Evolutionary conservation across 257 asterid genomes (phyloP), one percentile per base, ranked within the genome.

Genomic region (Jaltomata sinuosa): DNA sequence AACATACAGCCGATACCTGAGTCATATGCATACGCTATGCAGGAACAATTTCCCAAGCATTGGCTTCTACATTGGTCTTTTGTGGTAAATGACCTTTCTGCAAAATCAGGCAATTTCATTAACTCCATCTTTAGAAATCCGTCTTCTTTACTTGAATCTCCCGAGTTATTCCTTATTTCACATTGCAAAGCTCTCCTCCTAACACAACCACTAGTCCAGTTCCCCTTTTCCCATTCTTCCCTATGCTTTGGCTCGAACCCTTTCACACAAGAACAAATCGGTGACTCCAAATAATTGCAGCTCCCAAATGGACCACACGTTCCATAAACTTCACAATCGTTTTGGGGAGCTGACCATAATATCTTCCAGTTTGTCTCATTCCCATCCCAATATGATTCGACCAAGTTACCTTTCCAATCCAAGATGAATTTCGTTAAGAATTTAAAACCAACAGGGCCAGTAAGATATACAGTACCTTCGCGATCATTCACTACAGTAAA

Each of bases 301-400:
- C 87, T 90, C 2, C 92, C 93, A 32, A 83, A 90, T 2, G 89
- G 80, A 72, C 95, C 93, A 38, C 93, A 92, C 0, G 69, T 89
- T 14, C 91, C 92, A 8, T 92, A 92, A 25, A 82, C 49, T 8
- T 90, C 95, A 54, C 95, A 90, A 15, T 84, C 85, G 5, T 57
- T 84, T 6, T 81, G 27, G 16, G 91, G 88, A 27, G 87, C 89
- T 57, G 29, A 8, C 91, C 88, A 88, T 2, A 78, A 0, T 7
- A 45, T 5, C 53, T 81, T 87, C 93, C 93, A 90, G 11, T 8
- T 65, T 85, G 36, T 49, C n/a, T 22, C 88, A 81, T 83, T 71
- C 52, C 69, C 89, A n/a, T 88, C 62, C 94, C 92, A 91, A 78
- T 85, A 52, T 18, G 86, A 82, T 61, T 89, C 86, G 52, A 80